Evolutionary conservation across 129 eudicot species (phyloP).

Genomic region (Saussurea involucrata): DNA sequence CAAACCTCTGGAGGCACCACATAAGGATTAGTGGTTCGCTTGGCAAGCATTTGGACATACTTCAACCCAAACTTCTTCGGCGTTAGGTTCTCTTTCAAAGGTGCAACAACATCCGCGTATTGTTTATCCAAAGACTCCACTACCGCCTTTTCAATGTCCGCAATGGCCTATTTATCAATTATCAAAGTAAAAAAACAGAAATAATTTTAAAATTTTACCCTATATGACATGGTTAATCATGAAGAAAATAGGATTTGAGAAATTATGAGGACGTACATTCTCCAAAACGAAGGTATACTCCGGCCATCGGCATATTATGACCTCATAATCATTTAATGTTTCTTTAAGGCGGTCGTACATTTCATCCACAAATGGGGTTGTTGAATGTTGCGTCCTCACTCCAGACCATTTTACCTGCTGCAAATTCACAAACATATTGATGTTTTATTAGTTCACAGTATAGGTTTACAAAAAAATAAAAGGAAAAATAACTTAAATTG

Average conservation of each 20-base stretch:
- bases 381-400: slow-evolving; percentile 69
- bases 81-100: slow-evolving; percentile 56
- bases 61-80: slow-evolving; percentile 65
- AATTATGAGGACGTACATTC: slow-evolving; percentile 45
- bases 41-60: slow-evolving; percentile 63
- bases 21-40: slow-evolving; percentile 47
- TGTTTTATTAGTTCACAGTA: background rate
- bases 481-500: too few relatives aligned
- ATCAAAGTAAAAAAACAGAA: background rate
- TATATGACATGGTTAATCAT: background rate
- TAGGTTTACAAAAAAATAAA: too few relatives aligned
- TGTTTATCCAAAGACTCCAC: slow-evolving; percentile 64
- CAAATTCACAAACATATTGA: slow-evolving; percentile 13
- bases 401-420: slow-evolving; percentile 88
- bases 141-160: slow-evolving; percentile 60
- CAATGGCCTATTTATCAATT: slow-evolving; percentile 48
- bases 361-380: slow-evolving; percentile 83
- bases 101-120: slow-evolving; percentile 56
- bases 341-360: slow-evolving; percentile 78
- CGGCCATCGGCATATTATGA: slow-evolving; percentile 88
- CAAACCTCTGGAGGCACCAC: slow-evolving; percentile 61
- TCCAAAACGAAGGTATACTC: slow-evolving; percentile 75
- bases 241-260: background rate
- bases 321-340: slow-evolving; percentile 66
- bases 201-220: background rate